phyloP scores from a whole-genome alignment of 305 asterid genomes.

The Caryopteris hybrid region DNA sequence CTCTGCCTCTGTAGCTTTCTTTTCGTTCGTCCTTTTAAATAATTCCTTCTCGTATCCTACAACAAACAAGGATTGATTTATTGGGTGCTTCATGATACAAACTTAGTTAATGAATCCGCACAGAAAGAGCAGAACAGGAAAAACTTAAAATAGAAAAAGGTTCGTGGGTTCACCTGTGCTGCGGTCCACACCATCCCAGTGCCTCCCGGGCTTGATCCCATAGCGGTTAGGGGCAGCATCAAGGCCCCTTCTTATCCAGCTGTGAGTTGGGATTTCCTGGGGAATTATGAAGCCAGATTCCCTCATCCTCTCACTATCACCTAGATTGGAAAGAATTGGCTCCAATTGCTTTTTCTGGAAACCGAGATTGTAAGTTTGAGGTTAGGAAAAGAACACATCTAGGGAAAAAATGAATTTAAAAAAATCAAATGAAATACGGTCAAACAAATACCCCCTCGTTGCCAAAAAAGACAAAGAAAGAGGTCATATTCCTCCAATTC shows the following conservation, averaged over 20 bases:
- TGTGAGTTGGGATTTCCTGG: slow-evolving; percentile 67
- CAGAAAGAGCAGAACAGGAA: not conserved
- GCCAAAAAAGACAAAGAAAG: too few relatives aligned
- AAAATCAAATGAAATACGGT: too few relatives aligned
- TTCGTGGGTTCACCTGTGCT: slow-evolving; percentile 68
- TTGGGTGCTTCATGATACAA: not conserved
- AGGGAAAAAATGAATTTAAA: too few relatives aligned
- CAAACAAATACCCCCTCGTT: not conserved
- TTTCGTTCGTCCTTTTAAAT: slow-evolving; percentile 63
- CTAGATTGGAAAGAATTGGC: slow-evolving; percentile 47
- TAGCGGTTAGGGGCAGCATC: slow-evolving; percentile 75
- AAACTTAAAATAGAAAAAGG: not conserved
- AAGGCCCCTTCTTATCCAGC: slow-evolving; percentile 68
- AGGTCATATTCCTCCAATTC: too few relatives aligned
- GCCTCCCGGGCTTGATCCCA: slow-evolving; percentile 78
- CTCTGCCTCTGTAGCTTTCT: slow-evolving; percentile 66
- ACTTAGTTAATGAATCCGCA: not conserved
- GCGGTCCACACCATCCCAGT: slow-evolving; percentile 86
- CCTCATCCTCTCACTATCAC: slow-evolving; percentile 63
- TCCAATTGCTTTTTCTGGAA: slow-evolving; percentile 57
- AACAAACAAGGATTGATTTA: not conserved
- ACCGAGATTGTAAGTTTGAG: not conserved
- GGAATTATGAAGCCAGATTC: slow-evolving; percentile 76
- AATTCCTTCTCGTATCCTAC: slow-evolving; percentile 65
- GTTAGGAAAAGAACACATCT: not conserved